These are phyloP conservation scores for Calycina herbarum DNA, from an alignment of 2,329 filamentous ascomycete genomes.

Conservation along the genomic window DNA sequence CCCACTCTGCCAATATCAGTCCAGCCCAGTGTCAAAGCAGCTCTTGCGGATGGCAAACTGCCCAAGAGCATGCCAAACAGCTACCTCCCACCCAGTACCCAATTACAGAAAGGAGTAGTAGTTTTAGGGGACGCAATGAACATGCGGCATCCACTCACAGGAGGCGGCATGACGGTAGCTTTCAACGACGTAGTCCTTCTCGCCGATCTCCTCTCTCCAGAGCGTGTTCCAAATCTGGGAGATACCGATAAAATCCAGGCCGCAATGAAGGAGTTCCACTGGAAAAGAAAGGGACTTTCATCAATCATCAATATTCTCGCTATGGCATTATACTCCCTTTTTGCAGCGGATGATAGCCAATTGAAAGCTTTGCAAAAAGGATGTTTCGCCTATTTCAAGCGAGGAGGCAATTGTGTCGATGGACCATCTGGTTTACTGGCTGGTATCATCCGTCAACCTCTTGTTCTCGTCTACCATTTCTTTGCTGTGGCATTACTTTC, in stretches of 20 bases:
- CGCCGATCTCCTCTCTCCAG: slow-evolving; percentile 69
- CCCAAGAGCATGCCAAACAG: slow-evolving; percentile 91
- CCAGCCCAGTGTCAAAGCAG: slow-evolving; percentile 71
- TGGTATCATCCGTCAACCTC: slow-evolving; percentile 75
- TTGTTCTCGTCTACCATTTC: slow-evolving; percentile 86
- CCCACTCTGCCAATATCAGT: slow-evolving; percentile 73
- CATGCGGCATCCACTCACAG: slow-evolving; percentile 98
- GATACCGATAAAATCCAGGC: slow-evolving; percentile 63
- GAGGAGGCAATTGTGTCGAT: slow-evolving; percentile 68
- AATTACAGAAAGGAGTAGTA: slow-evolving; percentile 72
- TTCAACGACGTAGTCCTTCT: slow-evolving; percentile 89
- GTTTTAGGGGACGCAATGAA: slow-evolving; percentile 94
- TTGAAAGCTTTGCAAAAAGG: slow-evolving; percentile 81
- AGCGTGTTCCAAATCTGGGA: slow-evolving; percentile 65
- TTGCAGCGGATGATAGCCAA: slow-evolving; percentile 78
- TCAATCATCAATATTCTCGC: slow-evolving; percentile 97
- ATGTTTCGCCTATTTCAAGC: slow-evolving; percentile 90
- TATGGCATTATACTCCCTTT: slow-evolving; percentile 87
- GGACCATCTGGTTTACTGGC: slow-evolving; percentile 80
- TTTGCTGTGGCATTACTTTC: slow-evolving; percentile 88
- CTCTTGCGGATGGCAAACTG: slow-evolving; percentile 75
- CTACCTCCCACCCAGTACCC: slow-evolving; percentile 76
- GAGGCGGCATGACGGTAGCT: slow-evolving; percentile 96
- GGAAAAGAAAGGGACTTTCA: slow-evolving; percentile 77
- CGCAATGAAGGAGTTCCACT: slow-evolving; percentile 76